These are phyloP conservation scores for Botrytis deweyae DNA, from an alignment of 2,329 filamentous ascomycete genomes.

Conservation along the genomic window DNA sequence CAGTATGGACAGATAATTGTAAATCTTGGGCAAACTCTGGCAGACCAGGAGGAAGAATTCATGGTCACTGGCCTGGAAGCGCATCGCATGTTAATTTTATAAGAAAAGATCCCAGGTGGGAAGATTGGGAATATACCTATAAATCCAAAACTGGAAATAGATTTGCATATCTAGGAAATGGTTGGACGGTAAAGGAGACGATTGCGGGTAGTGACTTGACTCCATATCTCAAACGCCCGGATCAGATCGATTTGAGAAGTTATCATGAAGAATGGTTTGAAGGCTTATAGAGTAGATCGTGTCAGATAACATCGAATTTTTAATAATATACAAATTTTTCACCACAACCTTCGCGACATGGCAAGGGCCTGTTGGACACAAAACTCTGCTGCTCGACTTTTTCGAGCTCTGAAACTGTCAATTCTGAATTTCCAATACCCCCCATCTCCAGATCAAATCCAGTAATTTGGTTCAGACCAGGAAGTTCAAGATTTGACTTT, in stretches of 20 bases:
- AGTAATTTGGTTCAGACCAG: neutral
- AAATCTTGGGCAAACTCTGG: conserved; percentile 73
- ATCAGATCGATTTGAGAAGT: conserved; percentile 58
- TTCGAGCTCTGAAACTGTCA: no score
- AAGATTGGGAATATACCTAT: conserved; percentile 57
- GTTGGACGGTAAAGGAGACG: conserved; percentile 59
- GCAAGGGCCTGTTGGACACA: neutral
- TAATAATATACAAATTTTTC: neutral
- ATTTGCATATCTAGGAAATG: conserved; percentile 65
- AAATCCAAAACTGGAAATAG: conserved; percentile 42
- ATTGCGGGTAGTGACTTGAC: conserved; percentile 58
- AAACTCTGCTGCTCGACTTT: neutral
- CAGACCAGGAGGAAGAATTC: conserved; percentile 59
- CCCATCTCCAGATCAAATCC: neutral
- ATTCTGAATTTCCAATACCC: neutral
- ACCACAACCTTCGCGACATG: no score
- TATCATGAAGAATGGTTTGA: conserved; percentile 70
- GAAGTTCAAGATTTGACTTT: neutral
- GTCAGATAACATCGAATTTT: neutral
- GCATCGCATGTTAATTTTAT: conserved; percentile 61
- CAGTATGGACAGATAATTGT: conserved; percentile 61
- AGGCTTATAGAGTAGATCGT: conserved; percentile 19
- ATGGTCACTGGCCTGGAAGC: conserved; percentile 69
- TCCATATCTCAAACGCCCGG: conserved; percentile 57
- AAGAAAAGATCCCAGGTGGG: conserved; percentile 56